Percentiles rank a stretch among this genome's conserved stretches.
These are phyloP conservation scores for Trichoderma endophyticum DNA, from an alignment of 2,329 filamentous ascomycete genomes.

Conservation along the genomic window DNA sequence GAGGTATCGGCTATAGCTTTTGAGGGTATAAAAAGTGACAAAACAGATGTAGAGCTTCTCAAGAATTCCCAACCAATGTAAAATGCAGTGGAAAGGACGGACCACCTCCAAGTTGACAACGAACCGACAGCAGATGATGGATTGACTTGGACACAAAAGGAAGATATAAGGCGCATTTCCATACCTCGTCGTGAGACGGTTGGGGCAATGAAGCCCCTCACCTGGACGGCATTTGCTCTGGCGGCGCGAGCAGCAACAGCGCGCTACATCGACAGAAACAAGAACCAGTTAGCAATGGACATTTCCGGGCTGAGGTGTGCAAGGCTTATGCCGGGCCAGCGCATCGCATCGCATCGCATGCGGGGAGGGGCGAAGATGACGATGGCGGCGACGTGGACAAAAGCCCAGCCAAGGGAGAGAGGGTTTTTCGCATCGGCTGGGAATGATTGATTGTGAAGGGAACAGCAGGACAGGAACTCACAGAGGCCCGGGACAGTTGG, in stretches of 20 bases:
- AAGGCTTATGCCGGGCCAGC: slow-evolving; percentile 35
- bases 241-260: slow-evolving; percentile 47
- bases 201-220: slow-evolving; percentile 58
- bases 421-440: background rate
- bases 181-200: slow-evolving; percentile 61
- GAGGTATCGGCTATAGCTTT: slow-evolving; percentile 10
- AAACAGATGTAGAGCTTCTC: background rate
- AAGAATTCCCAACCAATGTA: background rate
- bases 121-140: background rate
- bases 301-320: background rate
- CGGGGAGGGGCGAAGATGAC: slow-evolving; percentile 21
- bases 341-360: slow-evolving; percentile 37
- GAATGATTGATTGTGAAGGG: background rate
- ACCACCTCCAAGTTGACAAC: background rate
- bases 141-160: background rate
- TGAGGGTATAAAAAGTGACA: background rate
- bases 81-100: background rate
- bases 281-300: slow-evolving; percentile 9
- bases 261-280: slow-evolving; percentile 18
- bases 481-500: slow-evolving; percentile 54
- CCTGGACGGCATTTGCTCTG: slow-evolving; percentile 42
- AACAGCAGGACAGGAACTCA: slow-evolving; percentile 36
- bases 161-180: slow-evolving; percentile 29
- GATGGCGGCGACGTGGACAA: background rate
- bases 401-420: background rate